Base-by-base conservation (phyloP, 2,329 filamentous ascomycete genomes). In the Geoglossum cookeanum region DNA sequence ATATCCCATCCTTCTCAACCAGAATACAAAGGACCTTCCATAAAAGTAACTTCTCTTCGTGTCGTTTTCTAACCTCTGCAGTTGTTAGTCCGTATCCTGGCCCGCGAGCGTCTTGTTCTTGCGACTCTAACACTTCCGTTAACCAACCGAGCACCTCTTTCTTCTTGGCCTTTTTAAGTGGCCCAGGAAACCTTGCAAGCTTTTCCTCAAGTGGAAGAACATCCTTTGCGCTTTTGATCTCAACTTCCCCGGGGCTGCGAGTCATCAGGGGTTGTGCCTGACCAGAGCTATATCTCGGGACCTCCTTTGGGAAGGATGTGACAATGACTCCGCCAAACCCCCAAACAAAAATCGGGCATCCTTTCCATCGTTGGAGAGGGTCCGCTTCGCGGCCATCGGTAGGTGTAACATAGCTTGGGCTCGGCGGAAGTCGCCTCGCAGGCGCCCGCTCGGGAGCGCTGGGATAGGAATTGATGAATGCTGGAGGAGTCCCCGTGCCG, bases 121-220 rank as follows among this genome's bases (percentile, higher is more conserved):
- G 49, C 0, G 73, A 72, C 42, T 87, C 83, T 58, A 97, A 91
- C 56, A 84, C 87, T 59, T 78, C 74, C 3, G 76, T 78, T 49
- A 98, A 74, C 92, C 94, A 98, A 1, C 80, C 70, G 48, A 90
- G 64, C 0, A 88, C 79, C 57, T 98, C 91, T 72, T 97, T 98
- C 75, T 98, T 98, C 75, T 95, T 97, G 1, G 83, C 81, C 67
- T 96, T 97, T 45, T 85, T 89, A 32, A 98, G 72, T 2, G 94
- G 92, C 0, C 92, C 92, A 0, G 92, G 92, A 65, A 97, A 97
- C 63, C 83, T 88, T 17, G 80, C 77, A 54, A 92, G 72, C 1
- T 82, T 78, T 37, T 92, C 87, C 29, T 80, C 74, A 7, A 89
- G 72, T 3, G 86, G 81, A 49, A 87, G 72, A 33, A 87, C 74